Evolutionary conservation across 768 basidiomycete species (phyloP).

Genomic region (Mycena filopes): DNA sequence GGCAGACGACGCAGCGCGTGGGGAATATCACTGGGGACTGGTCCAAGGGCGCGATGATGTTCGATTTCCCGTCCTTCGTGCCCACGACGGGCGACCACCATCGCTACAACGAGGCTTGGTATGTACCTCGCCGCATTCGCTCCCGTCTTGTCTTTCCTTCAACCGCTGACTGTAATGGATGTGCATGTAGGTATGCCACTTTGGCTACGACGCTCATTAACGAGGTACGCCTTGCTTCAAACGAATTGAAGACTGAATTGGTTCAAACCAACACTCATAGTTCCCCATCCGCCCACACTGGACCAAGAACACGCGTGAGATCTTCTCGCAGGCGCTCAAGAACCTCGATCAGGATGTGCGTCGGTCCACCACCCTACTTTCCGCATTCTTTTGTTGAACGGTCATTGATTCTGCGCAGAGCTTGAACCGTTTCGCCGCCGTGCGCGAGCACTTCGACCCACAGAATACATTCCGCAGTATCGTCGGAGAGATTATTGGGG

Average conservation of each 20-base stretch:
- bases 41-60: slow-evolving; percentile 53
- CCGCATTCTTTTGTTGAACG: neutral
- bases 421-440: slow-evolving; percentile 42
- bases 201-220: slow-evolving; percentile 43
- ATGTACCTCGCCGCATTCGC: neutral
- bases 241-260: no score
- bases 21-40: slow-evolving; percentile 46
- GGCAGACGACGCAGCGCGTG: slow-evolving; percentile 47
- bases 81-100: slow-evolving; percentile 46
- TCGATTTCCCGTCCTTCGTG: slow-evolving; percentile 49
- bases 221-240: slow-evolving; percentile 37
- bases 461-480: slow-evolving; percentile 47
- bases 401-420: slow-evolving; percentile 34
- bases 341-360: slow-evolving; percentile 47
- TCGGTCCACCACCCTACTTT: neutral
- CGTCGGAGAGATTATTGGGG: slow-evolving; percentile 50
- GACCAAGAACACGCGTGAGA: slow-evolving; percentile 48
- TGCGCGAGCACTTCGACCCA: slow-evolving; percentile 46
- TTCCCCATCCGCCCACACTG: slow-evolving; percentile 50
- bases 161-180: no score
- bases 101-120: slow-evolving; percentile 48
- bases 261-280: slow-evolving; percentile 29
- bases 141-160: neutral
- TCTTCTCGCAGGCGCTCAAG: slow-evolving; percentile 43
- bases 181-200: slow-evolving; percentile 33